Percentiles rank a stretch among this genome's conserved stretches.
These are phyloP conservation scores for Haplosporangium gracile DNA, from an alignment of 192 early-diverging fungal genomes.

Conservation along the genomic window DNA sequence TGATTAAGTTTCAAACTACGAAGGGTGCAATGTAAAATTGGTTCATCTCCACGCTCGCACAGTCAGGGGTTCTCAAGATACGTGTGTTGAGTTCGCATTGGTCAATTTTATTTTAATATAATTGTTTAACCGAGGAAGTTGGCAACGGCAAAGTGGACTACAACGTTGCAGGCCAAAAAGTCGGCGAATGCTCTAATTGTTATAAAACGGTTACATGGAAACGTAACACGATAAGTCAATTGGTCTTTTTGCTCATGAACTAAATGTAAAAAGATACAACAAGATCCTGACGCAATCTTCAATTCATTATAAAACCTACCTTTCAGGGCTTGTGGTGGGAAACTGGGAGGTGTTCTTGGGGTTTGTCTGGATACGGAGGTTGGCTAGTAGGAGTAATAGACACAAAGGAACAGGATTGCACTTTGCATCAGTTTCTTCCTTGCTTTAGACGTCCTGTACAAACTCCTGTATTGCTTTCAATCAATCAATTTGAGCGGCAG, in stretches of 20 bases:
- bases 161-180: constrained; percentile 86
- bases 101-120: not conserved
- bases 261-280: not conserved
- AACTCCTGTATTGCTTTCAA: not conserved
- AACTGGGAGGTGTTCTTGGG: constrained; percentile 80
- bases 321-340: constrained; percentile 80
- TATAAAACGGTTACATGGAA: not conserved
- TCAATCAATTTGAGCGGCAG: not conserved
- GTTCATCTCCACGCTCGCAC: not conserved
- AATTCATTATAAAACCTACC: constrained; percentile 58
- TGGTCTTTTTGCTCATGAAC: not conserved
- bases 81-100: constrained; percentile 10
- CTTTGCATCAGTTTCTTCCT: not conserved
- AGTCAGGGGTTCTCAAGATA: not conserved
- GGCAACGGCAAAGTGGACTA: constrained; percentile 92
- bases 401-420: not conserved
- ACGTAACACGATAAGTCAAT: not conserved
- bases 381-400: constrained; percentile 65
- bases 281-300: constrained; percentile 6
- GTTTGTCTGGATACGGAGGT: constrained; percentile 95
- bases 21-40: not conserved
- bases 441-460: not conserved
- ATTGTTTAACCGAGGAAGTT: constrained; percentile 91
- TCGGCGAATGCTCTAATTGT: constrained; percentile 89
- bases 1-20: not conserved